Conservation (phyloP, 2,329 filamentous ascomycete genomes). For the Berkeleyomyces basicola region DNA sequence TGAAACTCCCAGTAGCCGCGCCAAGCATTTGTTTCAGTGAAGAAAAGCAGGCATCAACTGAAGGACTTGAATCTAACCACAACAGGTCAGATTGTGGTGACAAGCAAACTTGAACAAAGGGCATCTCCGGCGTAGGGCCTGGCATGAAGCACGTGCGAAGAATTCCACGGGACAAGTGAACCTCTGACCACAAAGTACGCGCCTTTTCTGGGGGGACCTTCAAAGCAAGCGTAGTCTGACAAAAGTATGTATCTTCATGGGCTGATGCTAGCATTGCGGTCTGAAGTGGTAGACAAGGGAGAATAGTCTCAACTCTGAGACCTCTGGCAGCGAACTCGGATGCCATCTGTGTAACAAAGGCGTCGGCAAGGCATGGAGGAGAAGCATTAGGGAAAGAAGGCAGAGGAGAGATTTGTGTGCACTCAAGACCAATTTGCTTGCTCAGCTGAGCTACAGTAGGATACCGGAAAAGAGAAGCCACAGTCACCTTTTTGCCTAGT, state of each 20-base stretch:
- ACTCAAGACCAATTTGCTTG: neutral
- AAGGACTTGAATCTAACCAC: constrained; percentile 20
- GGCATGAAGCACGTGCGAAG: constrained; percentile 59
- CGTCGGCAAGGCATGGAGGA: constrained; percentile 16
- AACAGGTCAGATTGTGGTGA: constrained; percentile 28
- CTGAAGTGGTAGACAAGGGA: constrained; percentile 56
- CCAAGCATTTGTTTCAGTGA: constrained; percentile 26
- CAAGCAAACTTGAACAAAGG: constrained; percentile 60
- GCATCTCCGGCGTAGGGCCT: constrained; percentile 41
- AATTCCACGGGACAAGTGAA: constrained; percentile 54
- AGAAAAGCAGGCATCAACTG: constrained; percentile 24
- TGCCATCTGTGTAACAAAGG: constrained; percentile 20
- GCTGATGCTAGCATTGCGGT: constrained; percentile 44
- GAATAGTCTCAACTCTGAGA: constrained; percentile 32
- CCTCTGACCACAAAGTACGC: constrained; percentile 41
- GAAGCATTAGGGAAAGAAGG: neutral
- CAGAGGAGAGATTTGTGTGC: neutral
- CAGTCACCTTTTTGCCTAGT: constrained; percentile 34
- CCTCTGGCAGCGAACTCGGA: neutral
- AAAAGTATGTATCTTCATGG: constrained; percentile 46
- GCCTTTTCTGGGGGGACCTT: constrained; percentile 33
- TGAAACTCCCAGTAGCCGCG: constrained; percentile 27
- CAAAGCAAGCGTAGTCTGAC: constrained; percentile 51
- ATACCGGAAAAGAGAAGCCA: constrained; percentile 54
- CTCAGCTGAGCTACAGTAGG: constrained; percentile 48